These are phyloP conservation scores for Tagetes patula DNA, from an alignment of 129 eudicot genomes.

Conservation along the genomic window DNA sequence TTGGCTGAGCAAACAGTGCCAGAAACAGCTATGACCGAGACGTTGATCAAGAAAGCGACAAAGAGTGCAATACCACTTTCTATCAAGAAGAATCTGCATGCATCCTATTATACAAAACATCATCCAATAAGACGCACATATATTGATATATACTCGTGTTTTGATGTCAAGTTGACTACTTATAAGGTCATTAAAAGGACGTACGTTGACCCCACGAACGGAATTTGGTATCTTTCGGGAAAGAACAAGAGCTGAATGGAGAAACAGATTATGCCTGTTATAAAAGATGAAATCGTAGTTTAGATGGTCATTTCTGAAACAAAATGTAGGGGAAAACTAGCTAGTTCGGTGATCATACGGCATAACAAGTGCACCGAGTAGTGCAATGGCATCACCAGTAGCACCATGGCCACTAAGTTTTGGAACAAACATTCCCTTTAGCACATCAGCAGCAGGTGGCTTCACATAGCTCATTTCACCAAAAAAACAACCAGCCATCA, in stretches of 20 bases:
- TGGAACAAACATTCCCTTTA: conserved; percentile 90
- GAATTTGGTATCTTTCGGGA: conserved; percentile 75
- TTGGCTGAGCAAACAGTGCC: conserved; percentile 75
- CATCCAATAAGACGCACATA: not conserved
- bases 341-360: conserved; percentile 48
- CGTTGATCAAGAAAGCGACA: conserved; percentile 76
- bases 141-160: not conserved
- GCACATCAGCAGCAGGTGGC: conserved; percentile 72
- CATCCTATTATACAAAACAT: conserved; percentile 57
- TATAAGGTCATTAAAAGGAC: conserved; percentile 12
- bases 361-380: conserved; percentile 95
- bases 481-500: conserved; percentile 94
- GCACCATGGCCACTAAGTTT: conserved; percentile 77
- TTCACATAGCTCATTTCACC: conserved; percentile 90
- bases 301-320: not conserved
- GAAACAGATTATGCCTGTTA: conserved; percentile 89
- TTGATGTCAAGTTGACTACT: not conserved
- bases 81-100: conserved; percentile 73
- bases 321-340: not conserved
- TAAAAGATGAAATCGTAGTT: not conserved
- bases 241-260: conserved; percentile 90
- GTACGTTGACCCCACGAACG: conserved; percentile 74
- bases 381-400: conserved; percentile 93
- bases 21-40: conserved; percentile 70
- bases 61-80: conserved; percentile 90